These are phyloP conservation scores for Crotalaria pallida DNA, from an alignment of 306 rosid genomes.

Conservation along the genomic window DNA sequence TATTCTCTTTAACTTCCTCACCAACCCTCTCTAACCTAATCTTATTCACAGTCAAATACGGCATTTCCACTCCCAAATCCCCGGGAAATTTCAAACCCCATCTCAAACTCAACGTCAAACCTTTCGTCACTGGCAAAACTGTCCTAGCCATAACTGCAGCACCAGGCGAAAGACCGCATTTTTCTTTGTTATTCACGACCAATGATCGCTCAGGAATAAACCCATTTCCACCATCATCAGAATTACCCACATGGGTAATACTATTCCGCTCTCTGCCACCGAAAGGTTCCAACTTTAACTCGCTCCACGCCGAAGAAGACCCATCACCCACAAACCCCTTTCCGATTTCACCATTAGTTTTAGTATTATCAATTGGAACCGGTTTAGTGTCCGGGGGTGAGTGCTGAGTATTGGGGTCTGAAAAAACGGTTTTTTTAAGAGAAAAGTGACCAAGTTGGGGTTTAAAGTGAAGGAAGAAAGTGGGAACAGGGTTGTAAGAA, in stretches of 20 bases:
- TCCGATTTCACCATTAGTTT: conserved; percentile 6
- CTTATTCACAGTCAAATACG: conserved; percentile 60
- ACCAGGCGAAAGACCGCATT: conserved; percentile 36
- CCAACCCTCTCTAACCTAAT: conserved; percentile 54
- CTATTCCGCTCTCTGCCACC: conserved; percentile 2
- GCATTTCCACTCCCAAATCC: conserved; percentile 40
- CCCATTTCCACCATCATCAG: conserved; percentile 14
- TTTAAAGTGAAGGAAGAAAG: conserved; percentile 67
- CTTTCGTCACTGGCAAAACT: conserved; percentile 46
- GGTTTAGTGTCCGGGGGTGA: not conserved
- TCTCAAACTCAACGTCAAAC: conserved; percentile 41
- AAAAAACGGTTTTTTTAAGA: conserved; percentile 48
- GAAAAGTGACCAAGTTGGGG: conserved; percentile 77
- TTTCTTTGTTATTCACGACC: conserved; percentile 31
- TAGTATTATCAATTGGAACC: not conserved
- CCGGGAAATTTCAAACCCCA: conserved; percentile 65
- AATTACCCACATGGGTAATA: not conserved
- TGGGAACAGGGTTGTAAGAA: conserved; percentile 34
- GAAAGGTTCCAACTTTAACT: conserved; percentile 59
- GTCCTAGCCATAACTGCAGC: conserved; percentile 65
- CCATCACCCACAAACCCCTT: conserved; percentile 35
- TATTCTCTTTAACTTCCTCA: conserved; percentile 35
- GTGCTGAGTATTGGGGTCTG: conserved; percentile 23
- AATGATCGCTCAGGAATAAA: conserved; percentile 19
- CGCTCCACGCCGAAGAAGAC: conserved; percentile 59